These are phyloP conservation scores for Rhodotorula kratochvilovae DNA, from an alignment of 768 basidiomycete species.

Conservation along the genomic window DNA sequence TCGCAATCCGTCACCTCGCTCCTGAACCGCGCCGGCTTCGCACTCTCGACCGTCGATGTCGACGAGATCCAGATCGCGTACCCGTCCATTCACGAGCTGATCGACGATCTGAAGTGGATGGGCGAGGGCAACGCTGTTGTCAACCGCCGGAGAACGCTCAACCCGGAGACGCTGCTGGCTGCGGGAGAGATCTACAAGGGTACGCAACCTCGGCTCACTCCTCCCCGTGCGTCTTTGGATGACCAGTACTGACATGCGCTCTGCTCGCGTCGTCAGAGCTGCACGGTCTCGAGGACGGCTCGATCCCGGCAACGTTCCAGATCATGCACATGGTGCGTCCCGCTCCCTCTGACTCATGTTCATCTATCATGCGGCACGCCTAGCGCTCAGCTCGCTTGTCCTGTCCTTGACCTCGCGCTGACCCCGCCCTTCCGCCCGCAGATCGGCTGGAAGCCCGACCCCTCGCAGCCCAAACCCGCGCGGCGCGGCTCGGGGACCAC, in stretches of 20 bases:
- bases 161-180: conserved; percentile 81
- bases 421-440: background rate
- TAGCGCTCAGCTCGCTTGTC: background rate
- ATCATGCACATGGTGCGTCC: conserved; percentile 78
- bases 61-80: conserved; percentile 88
- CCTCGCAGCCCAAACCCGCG: conserved; percentile 63
- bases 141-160: conserved; percentile 68
- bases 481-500: conserved; percentile 61
- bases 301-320: conserved; percentile 90
- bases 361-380: no score
- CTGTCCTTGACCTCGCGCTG: background rate
- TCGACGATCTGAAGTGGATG: conserved; percentile 92
- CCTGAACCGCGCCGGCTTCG: conserved; percentile 86
- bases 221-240: no score
- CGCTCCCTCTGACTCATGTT: no score
- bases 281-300: conserved; percentile 76
- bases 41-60: conserved; percentile 84
- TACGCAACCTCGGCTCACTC: no score
- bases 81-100: conserved; percentile 91
- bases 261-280: conserved; percentile 55
- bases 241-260: no score
- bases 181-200: conserved; percentile 92
- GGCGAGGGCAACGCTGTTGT: conserved; percentile 90
- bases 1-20: conserved; percentile 89
- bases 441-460: conserved; percentile 73